Evolutionary conservation across 2,329 filamentous ascomycete species (phyloP).

Genomic region (Colletotrichum orchidophilum): DNA sequence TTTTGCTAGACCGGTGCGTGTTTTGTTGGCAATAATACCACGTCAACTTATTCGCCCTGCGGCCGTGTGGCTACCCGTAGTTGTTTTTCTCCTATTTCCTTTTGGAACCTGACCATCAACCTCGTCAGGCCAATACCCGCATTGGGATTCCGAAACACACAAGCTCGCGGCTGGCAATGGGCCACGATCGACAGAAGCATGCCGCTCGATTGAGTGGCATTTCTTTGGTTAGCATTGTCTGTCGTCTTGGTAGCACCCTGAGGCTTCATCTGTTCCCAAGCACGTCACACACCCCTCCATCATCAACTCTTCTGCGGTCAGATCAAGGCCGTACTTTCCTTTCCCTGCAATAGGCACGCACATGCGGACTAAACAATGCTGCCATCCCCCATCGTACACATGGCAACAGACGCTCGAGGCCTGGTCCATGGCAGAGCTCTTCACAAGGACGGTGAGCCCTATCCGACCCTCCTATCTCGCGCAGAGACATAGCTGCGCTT

Average conservation of each 20-base stretch:
- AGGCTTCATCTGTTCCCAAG: neutral
- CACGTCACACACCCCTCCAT: slow-evolving; percentile 22
- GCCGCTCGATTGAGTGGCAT: slow-evolving; percentile 27
- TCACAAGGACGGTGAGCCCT: slow-evolving; percentile 26
- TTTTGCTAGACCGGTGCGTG: slow-evolving; percentile 3
- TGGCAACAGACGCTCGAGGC: slow-evolving; percentile 13
- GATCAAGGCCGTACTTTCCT: slow-evolving; percentile 29
- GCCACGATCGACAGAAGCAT: slow-evolving; percentile 24
- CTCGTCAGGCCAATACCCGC: slow-evolving; percentile 11
- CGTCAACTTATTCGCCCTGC: slow-evolving; percentile 23
- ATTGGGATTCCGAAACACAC: slow-evolving; percentile 25
- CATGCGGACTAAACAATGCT: slow-evolving; percentile 17
- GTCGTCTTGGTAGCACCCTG: slow-evolving; percentile 2
- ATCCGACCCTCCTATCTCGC: slow-evolving; percentile 11
- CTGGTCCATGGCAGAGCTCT: slow-evolving; percentile 23
- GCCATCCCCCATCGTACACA: slow-evolving; percentile 24
- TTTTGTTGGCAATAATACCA: slow-evolving; percentile 24
- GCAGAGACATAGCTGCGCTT: slow-evolving; percentile 4
- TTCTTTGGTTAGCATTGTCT: slow-evolving; percentile 6
- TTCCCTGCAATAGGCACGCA: slow-evolving; percentile 27
- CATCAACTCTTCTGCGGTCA: slow-evolving; percentile 14
- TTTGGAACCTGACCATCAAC: slow-evolving; percentile 19
- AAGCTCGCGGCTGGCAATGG: slow-evolving; percentile 11
- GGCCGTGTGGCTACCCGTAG: slow-evolving; percentile 15
- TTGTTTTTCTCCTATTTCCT: slow-evolving; percentile 27